Base-by-base conservation (phyloP, 306 rosid species). In the Abrus precatorius region DNA sequence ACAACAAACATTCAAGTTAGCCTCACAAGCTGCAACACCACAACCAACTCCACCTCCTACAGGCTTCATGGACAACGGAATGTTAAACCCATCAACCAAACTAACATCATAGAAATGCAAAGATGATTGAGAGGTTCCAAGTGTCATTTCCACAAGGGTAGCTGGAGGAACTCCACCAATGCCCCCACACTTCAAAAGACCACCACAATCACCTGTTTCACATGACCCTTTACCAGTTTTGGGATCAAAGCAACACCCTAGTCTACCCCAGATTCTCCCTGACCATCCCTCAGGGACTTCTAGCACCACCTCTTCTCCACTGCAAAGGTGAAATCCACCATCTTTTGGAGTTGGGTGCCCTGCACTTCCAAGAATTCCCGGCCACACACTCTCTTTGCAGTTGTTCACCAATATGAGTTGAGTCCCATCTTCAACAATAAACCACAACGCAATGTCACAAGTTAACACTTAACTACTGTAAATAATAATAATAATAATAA, bases 261-360 rank as follows among this genome's bases (percentile, higher is more conserved):
- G 90, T 86, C 97, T 88, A 0, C 92, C 94, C 95, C 93, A 92
- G 0, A 92, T 81, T 85, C 97, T 84, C 8, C 96, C 97, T 1
- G 97, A 88, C 98, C 98, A 92, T 5, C 72, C 70, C 6, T 86
- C 33, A 0, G 94, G 93, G 33, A 90, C 50, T 61, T 82, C 79
- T 1, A 89, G 14, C 32, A 68, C 69, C 62, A 27, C 66, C 41
- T 92, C 82, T 62, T 90, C 80, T 0, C 96, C 94, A 7, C 88
- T 84, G n/a, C 57, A 48, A 59, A 88, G 97, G 12, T 71, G 89
- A 45, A 93, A 91, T 30, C 97, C 96, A 0, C 97, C 97, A 3
- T 75, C 82, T 77, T 75, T 75, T 0, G 91, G 95, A 20, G 84
- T 74, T 30, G 69, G 85, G 70, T 86, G 84, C 65, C 89, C 95